Evolutionary conservation across 2,329 filamentous ascomycete species (phyloP).

Genomic region (Fusarium duplospermum): DNA sequence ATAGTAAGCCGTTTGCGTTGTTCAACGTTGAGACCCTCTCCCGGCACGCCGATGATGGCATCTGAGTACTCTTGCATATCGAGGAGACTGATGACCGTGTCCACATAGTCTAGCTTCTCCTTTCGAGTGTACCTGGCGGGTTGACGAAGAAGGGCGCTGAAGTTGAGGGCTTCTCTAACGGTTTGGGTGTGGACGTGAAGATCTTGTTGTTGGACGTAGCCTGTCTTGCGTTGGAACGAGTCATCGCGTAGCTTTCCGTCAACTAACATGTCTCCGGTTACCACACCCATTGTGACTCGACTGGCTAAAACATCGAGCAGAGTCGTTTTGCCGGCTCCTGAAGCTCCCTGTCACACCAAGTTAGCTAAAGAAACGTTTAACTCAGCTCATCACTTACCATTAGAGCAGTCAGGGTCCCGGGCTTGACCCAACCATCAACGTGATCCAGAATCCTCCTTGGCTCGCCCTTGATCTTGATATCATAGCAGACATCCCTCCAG

Average conservation of each 20-base stretch:
- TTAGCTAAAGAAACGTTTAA: slow-evolving; percentile 80
- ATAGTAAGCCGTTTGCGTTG: slow-evolving; percentile 70
- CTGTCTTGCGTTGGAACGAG: slow-evolving; percentile 88
- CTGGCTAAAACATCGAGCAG: slow-evolving; percentile 84
- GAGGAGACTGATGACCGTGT: slow-evolving; percentile 75
- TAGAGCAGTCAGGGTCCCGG: slow-evolving; percentile 77
- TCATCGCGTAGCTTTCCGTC: slow-evolving; percentile 73
- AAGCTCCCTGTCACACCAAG: slow-evolving; percentile 77
- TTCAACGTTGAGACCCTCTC: slow-evolving; percentile 68
- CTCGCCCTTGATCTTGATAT: slow-evolving; percentile 76
- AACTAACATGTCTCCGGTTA: slow-evolving; percentile 80
- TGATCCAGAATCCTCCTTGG: slow-evolving; percentile 73
- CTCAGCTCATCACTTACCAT: slow-evolving; percentile 75
- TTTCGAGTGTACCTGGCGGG: slow-evolving; percentile 72
- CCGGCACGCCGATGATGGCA: slow-evolving; percentile 69
- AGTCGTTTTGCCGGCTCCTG: slow-evolving; percentile 89
- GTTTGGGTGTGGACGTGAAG: slow-evolving; percentile 83
- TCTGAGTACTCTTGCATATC: slow-evolving; percentile 73
- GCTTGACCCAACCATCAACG: slow-evolving; percentile 79
- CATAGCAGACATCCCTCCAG: slow-evolving; percentile 78
- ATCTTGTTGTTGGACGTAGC: slow-evolving; percentile 90
- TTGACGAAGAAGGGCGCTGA: slow-evolving; percentile 84
- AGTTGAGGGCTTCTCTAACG: slow-evolving; percentile 84
- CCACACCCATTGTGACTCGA: slow-evolving; percentile 85
- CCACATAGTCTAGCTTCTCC: slow-evolving; percentile 85